Base-by-base conservation (phyloP, 2,329 filamentous ascomycete species). In the Mariannaea elegans region DNA sequence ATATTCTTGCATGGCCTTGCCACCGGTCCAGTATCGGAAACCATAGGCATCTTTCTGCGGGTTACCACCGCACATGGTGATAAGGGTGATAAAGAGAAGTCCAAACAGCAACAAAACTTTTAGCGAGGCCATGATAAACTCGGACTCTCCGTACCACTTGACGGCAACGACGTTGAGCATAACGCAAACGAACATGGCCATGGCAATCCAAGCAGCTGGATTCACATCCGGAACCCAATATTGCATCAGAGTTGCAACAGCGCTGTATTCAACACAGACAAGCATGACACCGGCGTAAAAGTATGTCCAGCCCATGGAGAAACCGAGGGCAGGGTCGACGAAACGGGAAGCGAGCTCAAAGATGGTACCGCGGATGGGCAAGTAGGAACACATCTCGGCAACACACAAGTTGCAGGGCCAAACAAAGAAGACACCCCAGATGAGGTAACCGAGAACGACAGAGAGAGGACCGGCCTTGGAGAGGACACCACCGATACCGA, bases 51-150 rank as follows among this genome's bases (percentile, higher is more conserved):
- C 86, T 19, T 81, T 75, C 7, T 82, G 71, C 1, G 89, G 89
- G 67, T 90, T 90, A 9, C 86, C 89, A 16, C 88, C 88, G 14
- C 88, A 75, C 87, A 90, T 90, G 60, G 83, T 84, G 70, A 91
- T 80, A 72, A 91, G 86, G 3, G 89, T 90, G 73, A 86, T 87
- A 67, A 82, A 71, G 61, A 89, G 82, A 52, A 90, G 78, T 2
- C 84, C 84, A 55, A 88, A 64, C 18, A 81, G 71, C n/a, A 80
- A 72, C 19, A 80, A 61, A 36, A 81, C 86, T 66, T 81, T 81
- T 57, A 75, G 74, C 2, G 77, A 91, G 53, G 88, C 84, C 67
- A 91, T 78, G 71, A 91, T 63, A 68, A 81, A 81, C 60, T 81
- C 78, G 16, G 78, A 73, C 62, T 80, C 78, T 46, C 78, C 78